Evolutionary conservation across 2,329 filamentous ascomycete species (phyloP).

Genomic region (Cyclaneusma minus): DNA sequence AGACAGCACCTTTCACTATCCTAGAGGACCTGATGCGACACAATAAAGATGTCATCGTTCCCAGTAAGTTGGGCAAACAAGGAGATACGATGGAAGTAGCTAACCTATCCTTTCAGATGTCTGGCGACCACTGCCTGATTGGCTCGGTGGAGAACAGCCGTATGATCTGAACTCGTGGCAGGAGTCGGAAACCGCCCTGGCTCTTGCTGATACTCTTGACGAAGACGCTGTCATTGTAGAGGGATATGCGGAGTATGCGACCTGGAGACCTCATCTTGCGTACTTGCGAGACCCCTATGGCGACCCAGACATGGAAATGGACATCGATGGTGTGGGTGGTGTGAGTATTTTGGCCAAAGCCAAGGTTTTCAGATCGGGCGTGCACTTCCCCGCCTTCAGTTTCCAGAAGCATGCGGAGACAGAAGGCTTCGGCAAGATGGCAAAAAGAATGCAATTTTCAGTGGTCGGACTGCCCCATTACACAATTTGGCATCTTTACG

Average conservation of each 20-base stretch:
- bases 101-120: constrained; percentile 46
- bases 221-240: constrained; percentile 98
- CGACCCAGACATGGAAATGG: constrained; percentile 99
- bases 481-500: constrained; percentile 98
- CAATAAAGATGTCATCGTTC: constrained; percentile 97
- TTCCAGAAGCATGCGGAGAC: constrained; percentile 98
- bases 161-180: constrained; percentile 99
- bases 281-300: constrained; percentile 95
- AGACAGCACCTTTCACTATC: constrained; percentile 93
- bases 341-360: constrained; percentile 96
- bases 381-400: constrained; percentile 95
- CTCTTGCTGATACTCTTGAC: constrained; percentile 84
- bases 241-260: constrained; percentile 96
- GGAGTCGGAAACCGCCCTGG: constrained; percentile 91
- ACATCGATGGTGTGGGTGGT: constrained; percentile 93
- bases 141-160: constrained; percentile 95
- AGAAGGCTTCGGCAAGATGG: constrained; percentile 99
- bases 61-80: constrained; percentile 51
- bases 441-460: constrained; percentile 87
- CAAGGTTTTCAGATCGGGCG: constrained; percentile 82
- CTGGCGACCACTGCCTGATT: constrained; percentile 96
- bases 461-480: constrained; percentile 95
- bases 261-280: constrained; percentile 91
- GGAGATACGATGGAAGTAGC: not conserved
- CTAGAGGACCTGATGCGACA: constrained; percentile 96